Conservation (phyloP, 345 rosid genomes). For the Gossypioides kirkii region DNA sequence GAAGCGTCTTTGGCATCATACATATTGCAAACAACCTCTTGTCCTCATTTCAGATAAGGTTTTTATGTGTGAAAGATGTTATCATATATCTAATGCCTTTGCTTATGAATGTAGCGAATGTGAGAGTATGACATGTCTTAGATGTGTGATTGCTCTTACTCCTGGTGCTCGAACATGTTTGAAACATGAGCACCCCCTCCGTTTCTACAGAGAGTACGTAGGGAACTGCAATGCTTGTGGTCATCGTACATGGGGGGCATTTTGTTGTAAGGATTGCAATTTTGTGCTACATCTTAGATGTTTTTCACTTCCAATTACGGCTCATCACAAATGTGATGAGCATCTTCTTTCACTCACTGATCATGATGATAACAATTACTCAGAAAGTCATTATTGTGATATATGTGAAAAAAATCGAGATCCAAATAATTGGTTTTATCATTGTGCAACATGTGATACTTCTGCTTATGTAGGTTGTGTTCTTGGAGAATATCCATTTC, state of each 20-base stretch:
- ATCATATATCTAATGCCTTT: neutral
- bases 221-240: too few species aligned
- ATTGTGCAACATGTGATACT: neutral
- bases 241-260: too few species aligned
- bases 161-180: neutral
- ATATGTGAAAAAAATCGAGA: neutral
- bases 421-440: neutral
- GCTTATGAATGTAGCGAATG: neutral
- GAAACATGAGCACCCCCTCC: too few species aligned
- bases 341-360: too few species aligned
- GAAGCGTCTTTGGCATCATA: neutral
- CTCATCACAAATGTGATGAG: too few species aligned
- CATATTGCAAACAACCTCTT: neutral
- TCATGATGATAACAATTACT: neutral
- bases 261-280: too few species aligned
- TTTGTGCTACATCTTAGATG: too few species aligned
- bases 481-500: neutral
- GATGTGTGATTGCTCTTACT: neutral
- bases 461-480: neutral
- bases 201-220: too few species aligned
- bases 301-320: too few species aligned
- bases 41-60: neutral
- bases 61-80: neutral
- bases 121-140: fast-evolving
- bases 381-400: neutral